Conservation (phyloP, 345 rosid species). For the Boechera divaricarpa region DNA sequence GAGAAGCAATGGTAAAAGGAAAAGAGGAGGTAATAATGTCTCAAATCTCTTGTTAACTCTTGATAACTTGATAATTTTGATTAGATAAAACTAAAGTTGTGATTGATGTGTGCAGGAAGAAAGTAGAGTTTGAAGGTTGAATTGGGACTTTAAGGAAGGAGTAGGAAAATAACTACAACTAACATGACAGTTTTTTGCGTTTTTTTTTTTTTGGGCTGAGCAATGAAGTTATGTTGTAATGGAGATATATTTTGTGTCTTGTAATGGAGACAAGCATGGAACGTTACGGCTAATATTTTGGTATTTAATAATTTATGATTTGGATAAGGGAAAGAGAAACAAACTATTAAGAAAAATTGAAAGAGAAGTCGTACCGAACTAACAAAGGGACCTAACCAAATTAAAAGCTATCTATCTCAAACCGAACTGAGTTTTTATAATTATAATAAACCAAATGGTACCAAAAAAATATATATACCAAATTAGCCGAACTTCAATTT, state of each 20-base stretch:
- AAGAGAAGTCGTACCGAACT: no score
- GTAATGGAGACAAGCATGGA: slow-evolving; percentile 12
- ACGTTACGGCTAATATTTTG: slow-evolving; percentile 16
- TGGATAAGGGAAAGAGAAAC: no score
- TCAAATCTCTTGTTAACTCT: slow-evolving; percentile 21
- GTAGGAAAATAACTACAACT: neutral
- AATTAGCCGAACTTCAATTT: no score
- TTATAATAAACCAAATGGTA: no score
- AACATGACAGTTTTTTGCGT: neutral
- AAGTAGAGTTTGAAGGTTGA: slow-evolving; percentile 33
- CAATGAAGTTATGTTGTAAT: neutral
- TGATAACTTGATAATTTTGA: neutral
- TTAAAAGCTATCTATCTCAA: no score
- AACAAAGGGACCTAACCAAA: no score
- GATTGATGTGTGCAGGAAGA: slow-evolving; percentile 33
- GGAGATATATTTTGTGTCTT: neutral
- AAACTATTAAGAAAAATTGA: no score
- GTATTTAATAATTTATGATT: neutral
- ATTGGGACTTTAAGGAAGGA: neutral
- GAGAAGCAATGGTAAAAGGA: slow-evolving; percentile 37
- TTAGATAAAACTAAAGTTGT: slow-evolving; percentile 6
- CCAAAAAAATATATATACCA: no score
- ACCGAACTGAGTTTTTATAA: no score
- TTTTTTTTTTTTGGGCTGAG: neutral
- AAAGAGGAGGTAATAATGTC: slow-evolving; percentile 33